Base-by-base conservation (phyloP, 306 rosid genomes). In the Betula pendula region DNA sequence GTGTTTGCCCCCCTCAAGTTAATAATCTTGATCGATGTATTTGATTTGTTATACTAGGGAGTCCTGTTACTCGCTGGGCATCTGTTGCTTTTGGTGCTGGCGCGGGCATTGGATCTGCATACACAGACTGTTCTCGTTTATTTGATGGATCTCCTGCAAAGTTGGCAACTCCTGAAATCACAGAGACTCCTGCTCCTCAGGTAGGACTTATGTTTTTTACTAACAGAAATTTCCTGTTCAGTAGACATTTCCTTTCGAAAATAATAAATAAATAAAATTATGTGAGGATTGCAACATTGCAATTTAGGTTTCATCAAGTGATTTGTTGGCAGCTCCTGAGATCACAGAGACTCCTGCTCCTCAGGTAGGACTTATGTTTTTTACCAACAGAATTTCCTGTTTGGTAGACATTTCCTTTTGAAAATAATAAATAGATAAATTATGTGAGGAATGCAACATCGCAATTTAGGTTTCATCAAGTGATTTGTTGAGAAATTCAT, bases 41-140 rank as follows among this genome's bases (percentile, higher is more conserved):
- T 42, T 53, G 31, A 11, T 71, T 43, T 81, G 29, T 40, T 60
- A 19, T 17, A 45, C 56, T 68, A 93, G 97, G 97, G 94, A 93
- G 90, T 83, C 98, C 97, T 43, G 81, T 71, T 73, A 86, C 94
- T 83, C 96, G 97, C 59, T 93, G 96, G 98, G 94, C 97, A 35
- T 88, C 97, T 45, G 77, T 91, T 70, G 97, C 96, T 82, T 91
- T 88, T 82, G 97, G 97, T 25, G 98, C 97, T 77, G 98, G 97
- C 35, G 75, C 84, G 65, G 98, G 97, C 69, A 69, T 93, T 31
- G 98, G 98, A 77, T 91, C 97, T 33, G 97, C 97, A 10, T 93
- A 88, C 81, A 60, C 94, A 8, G 94, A 93, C 20, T 90, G 98
- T 53, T 87, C 88, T 81, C 86, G 74, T 48, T 71, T 84, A 68